Evolutionary conservation across 2,329 filamentous ascomycete species (phyloP).

Genomic region (Sporothrix luriei): DNA sequence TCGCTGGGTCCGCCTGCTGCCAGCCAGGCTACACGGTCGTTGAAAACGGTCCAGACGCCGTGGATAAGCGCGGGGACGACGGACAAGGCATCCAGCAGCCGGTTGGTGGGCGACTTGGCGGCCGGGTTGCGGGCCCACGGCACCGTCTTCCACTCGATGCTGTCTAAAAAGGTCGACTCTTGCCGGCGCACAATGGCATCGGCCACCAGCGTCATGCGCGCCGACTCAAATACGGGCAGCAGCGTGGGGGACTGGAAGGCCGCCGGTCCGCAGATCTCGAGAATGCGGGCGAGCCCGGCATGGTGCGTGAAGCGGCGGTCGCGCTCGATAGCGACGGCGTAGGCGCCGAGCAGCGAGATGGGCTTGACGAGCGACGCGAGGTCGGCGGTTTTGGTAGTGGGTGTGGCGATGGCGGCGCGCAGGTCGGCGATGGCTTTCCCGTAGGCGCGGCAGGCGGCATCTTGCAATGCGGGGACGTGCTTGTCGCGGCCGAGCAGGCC

Average conservation of each 20-base stretch:
- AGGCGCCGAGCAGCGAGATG: conserved; percentile 36
- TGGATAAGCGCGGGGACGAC: conserved; percentile 37
- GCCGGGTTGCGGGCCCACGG: conserved; percentile 36
- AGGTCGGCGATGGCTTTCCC: conserved; percentile 32
- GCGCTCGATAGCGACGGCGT: conserved; percentile 37
- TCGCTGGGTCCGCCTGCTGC: conserved; percentile 23
- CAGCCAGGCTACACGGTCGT: conserved; percentile 34
- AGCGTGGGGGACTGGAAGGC: conserved; percentile 38
- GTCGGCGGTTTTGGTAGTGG: conserved; percentile 26
- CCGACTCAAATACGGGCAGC: conserved; percentile 38
- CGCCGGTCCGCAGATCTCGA: conserved; percentile 39
- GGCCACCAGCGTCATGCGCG: conserved; percentile 38
- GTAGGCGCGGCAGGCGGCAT: conserved; percentile 32
- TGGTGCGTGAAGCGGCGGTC: conserved; percentile 40
- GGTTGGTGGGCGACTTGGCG: conserved; percentile 36
- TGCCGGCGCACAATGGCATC: conserved; percentile 38
- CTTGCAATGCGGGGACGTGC: conserved; percentile 32
- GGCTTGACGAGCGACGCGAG: conserved; percentile 36
- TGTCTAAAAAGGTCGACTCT: conserved; percentile 36
- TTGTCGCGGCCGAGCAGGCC: conserved; percentile 37
- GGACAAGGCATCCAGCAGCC: conserved; percentile 37
- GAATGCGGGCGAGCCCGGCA: conserved; percentile 38
- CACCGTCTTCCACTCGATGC: conserved; percentile 37
- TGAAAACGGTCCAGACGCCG: conserved; percentile 31
- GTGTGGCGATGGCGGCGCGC: conserved; percentile 27